Percentiles rank a stretch among this genome's conserved stretches.
Evolutionary conservation across 345 rosid genomes (phyloP).

Genomic region (Citrus sp.): DNA sequence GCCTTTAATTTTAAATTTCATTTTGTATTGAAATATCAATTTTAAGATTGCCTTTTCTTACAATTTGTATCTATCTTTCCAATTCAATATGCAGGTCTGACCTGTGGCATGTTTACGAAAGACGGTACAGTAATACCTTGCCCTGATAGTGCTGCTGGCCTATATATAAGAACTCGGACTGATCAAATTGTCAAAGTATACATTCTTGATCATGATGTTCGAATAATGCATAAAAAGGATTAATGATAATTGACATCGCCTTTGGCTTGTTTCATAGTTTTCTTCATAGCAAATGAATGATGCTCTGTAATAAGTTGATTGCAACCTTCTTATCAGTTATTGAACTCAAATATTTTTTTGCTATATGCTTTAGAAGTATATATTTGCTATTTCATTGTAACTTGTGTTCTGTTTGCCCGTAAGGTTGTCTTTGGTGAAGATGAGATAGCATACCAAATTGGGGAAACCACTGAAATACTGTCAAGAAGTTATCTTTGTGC

Average conservation of each 20-base stretch:
- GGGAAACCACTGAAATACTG: constrained; percentile 81
- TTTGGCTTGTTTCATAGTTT: constrained; percentile 4
- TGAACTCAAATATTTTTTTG: neutral
- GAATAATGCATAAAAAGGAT: constrained; percentile 2
- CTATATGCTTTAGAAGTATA: constrained; percentile 1
- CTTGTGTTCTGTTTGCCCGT: constrained; percentile 2
- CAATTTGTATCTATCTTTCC: constrained; percentile 11
- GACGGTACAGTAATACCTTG: constrained; percentile 71
- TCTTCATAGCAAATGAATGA: neutral
- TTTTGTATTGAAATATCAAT: neutral
- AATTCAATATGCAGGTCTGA: constrained; percentile 71
- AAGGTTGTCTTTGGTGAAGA: constrained; percentile 79
- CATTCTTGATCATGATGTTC: constrained; percentile 19
- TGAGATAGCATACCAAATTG: constrained; percentile 94
- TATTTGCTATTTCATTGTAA: neutral
- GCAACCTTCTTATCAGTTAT: neutral
- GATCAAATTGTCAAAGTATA: constrained; percentile 81
- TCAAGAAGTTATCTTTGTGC: constrained; percentile 88
- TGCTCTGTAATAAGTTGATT: neutral
- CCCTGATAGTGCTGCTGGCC: constrained; percentile 82
- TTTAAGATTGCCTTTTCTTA: neutral
- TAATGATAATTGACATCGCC: neutral
- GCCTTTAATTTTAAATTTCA: neutral
- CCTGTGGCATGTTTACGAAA: constrained; percentile 77
- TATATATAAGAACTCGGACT: constrained; percentile 76